Conservation (phyloP, 2,329 filamentous ascomycete genomes). For the Monilinia laxa region DNA sequence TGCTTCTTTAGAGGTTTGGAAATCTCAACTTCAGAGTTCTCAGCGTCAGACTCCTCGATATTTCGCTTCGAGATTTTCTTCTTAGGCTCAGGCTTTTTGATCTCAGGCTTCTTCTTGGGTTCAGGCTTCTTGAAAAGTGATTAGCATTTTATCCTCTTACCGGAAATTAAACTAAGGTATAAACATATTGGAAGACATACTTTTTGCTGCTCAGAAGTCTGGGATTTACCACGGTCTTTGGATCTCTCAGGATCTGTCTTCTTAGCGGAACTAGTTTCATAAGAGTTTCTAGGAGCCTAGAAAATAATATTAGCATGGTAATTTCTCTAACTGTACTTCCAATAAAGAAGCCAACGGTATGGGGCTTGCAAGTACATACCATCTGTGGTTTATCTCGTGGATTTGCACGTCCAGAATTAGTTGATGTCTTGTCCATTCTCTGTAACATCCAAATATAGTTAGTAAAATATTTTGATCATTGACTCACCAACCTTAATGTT, state of each 20-base stretch:
- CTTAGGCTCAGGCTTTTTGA: not conserved
- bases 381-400: not conserved
- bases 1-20: not conserved
- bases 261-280: not conserved
- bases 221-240: not conserved
- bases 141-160: not conserved
- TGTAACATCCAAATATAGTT: not conserved
- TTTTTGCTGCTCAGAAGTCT: not conserved
- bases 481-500: no score
- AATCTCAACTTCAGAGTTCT: not conserved
- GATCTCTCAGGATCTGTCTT: not conserved
- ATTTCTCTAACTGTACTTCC: not conserved
- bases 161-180: fast-evolving
- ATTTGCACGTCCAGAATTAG: not conserved
- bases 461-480: not conserved
- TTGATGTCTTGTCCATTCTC: not conserved
- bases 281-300: not conserved
- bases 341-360: not conserved
- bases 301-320: not conserved
- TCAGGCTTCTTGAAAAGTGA: not conserved
- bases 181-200: not conserved
- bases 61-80: not conserved
- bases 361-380: not conserved
- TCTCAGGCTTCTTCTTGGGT: not conserved
- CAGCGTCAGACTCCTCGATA: not conserved